These are phyloP conservation scores for Lichina pygmaea DNA, from an alignment of 495 filamentous ascomycete species.

Conservation along the genomic window DNA sequence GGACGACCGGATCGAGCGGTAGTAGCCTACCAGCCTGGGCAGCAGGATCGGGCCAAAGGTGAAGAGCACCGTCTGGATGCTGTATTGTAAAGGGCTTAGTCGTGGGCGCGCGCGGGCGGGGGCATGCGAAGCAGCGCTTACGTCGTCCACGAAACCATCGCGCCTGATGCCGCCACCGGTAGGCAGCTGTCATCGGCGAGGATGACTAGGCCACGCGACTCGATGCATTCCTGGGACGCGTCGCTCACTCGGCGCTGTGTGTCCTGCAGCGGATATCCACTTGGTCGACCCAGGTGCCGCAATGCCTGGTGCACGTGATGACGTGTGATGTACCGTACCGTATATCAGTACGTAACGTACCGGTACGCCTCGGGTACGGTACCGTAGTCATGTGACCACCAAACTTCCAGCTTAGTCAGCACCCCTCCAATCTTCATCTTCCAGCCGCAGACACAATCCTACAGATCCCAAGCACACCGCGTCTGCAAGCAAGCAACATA, in stretches of 20 bases:
- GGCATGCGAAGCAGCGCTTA: conserved; percentile 10
- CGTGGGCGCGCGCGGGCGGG: neutral
- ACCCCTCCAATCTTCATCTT: neutral
- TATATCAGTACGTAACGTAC: no score
- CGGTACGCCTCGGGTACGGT: no score
- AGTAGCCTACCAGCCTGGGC: conserved; percentile 41
- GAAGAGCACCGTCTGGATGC: conserved; percentile 52
- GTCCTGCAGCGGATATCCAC: neutral
- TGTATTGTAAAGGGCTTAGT: conserved; percentile 11
- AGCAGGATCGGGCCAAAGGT: conserved; percentile 71
- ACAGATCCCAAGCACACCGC: neutral
- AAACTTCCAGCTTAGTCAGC: no score
- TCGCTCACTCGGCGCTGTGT: neutral
- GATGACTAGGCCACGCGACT: neutral
- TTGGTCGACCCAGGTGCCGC: neutral
- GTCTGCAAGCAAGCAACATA: neutral
- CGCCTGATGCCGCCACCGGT: neutral
- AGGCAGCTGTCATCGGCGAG: neutral
- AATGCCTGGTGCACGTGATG: neutral
- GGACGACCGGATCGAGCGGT: conserved; percentile 29
- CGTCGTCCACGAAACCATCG: conserved; percentile 18
- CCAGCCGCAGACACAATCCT: neutral
- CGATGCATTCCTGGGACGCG: neutral
- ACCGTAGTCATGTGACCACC: no score
- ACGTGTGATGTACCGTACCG: neutral